Evolutionary conservation across 305 asterid genomes (phyloP).

Genomic region (Fraxinus floribunda): DNA sequence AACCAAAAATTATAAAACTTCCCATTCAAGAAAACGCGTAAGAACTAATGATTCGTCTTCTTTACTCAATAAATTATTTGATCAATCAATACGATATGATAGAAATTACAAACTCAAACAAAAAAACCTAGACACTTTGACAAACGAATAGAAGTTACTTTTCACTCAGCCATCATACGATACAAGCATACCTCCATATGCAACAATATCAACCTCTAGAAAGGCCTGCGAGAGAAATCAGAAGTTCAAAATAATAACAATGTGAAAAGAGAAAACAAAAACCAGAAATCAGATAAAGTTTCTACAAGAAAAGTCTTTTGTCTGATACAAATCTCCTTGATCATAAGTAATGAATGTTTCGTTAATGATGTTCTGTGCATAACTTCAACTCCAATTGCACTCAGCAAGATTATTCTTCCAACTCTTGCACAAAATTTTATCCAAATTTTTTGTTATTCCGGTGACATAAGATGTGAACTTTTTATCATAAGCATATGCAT

Average conservation of each 20-base stretch:
- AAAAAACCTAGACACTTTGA: background rate
- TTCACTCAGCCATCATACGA: slow-evolving; percentile 7
- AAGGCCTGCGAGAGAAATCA: slow-evolving; percentile 53
- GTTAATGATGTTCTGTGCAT: background rate
- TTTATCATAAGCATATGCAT: background rate
- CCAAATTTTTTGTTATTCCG: background rate
- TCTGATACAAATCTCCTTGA: background rate
- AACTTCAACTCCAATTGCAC: background rate
- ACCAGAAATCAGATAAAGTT: background rate
- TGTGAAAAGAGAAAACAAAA: slow-evolving; percentile 9
- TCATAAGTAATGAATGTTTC: background rate
- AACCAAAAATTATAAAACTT: slow-evolving; percentile 26
- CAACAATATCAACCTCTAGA: slow-evolving; percentile 80
- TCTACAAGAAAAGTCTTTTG: background rate
- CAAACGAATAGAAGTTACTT: slow-evolving; percentile 9
- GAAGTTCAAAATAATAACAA: slow-evolving; percentile 19
- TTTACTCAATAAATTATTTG: background rate
- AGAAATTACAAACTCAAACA: background rate
- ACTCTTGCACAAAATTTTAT: background rate
- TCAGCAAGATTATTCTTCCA: background rate
- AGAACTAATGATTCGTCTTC: slow-evolving; percentile 2
- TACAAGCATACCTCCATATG: slow-evolving; percentile 75
- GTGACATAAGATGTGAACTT: background rate
- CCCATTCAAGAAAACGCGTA: slow-evolving; percentile 22
- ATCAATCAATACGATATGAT: slow-evolving; percentile 13